Base-by-base conservation (phyloP, 2,329 filamentous ascomycete genomes). In the Alternaria sp. region DNA sequence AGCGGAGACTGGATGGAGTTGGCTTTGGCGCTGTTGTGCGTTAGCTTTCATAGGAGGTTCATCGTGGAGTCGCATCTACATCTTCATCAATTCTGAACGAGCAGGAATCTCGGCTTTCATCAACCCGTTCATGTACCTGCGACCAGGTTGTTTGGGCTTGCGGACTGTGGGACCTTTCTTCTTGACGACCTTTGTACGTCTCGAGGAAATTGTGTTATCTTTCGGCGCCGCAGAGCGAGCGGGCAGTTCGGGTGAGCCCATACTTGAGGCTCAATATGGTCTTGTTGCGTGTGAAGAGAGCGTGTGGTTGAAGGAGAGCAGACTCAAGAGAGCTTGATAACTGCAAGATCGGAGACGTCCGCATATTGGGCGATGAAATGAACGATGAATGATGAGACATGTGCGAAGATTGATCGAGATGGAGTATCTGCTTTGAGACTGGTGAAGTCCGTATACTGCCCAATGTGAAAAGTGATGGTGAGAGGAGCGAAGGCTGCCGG, bases 1-100 rank as follows among this genome's bases (percentile, higher is more conserved):
- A 71, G 60, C 10, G 67, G 64, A 7, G 67, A 71, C 6, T 62
- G 28, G 2, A 21, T 15, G 1, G 59, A 52, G 32, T 71, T 71
- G 15, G n/a, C 26, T 46, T 61, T 50, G 8, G 60, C 59, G 3
- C 61, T 69, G 51, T 4, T 19, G 28, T 13, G 17, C 19, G 12
- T 44, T 46, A 51, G 57, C 32, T 46, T 43, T 25, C 4, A 1
- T 23, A 21, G 17, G 15, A 12, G 25, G 15, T 1, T 46, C 3
- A 5, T 28, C 4, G 2, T 40, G 7, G 6, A 5, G 13, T 21
- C 12, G 6, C 4, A 59, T 43, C 12, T 45, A 68, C 63, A 60
- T 40, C 11, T 54, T 23, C 63, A 62, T 60, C 15, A 45, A n/a
- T 5, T 54, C 17, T 3, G 63, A 64, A 4, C 32, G 50, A 15